phyloP scores from a whole-genome alignment of 306 rosid genomes.

The Bauhinia variegata region DNA sequence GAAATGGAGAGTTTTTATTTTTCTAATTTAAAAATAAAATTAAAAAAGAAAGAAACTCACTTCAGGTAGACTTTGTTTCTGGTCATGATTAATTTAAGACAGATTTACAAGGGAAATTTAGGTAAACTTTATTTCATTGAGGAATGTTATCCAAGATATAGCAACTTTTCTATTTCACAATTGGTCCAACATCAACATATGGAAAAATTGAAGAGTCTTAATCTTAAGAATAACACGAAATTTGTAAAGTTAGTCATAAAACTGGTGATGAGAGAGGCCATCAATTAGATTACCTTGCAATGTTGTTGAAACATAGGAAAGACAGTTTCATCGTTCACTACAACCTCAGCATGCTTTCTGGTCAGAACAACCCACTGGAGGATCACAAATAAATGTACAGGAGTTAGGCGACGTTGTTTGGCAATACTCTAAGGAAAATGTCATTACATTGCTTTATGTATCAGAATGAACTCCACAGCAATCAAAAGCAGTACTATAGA shows the following conservation, averaged over 20 bases:
- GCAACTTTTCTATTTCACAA: no score
- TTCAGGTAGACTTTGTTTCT: background rate
- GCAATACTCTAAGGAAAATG: background rate
- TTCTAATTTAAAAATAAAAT: no score
- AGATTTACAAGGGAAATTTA: no score
- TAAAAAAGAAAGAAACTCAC: background rate
- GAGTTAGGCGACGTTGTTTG: constrained; percentile 35
- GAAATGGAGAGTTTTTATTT: constrained; percentile 7
- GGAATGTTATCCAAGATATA: background rate
- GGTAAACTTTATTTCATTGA: background rate
- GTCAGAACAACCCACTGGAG: constrained; percentile 90
- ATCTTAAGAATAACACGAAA: background rate
- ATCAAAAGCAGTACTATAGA: constrained; percentile 7
- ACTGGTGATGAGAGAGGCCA: constrained; percentile 16
- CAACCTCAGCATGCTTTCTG: constrained; percentile 87
- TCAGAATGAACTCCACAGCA: constrained; percentile 27
- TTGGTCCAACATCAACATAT: constrained; percentile 1
- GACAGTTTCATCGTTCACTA: constrained; percentile 71
- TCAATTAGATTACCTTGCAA: constrained; percentile 67
- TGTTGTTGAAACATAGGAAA: constrained; percentile 78
- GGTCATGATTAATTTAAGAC: background rate
- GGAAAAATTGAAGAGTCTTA: background rate
- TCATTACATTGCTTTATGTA: constrained; percentile 24
- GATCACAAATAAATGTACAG: constrained; percentile 23
- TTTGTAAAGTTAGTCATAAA: constrained; percentile 17